These are phyloP conservation scores for Candida ipomoeae DNA, from an alignment of 805 yeast genomes.

Conservation along the genomic window DNA sequence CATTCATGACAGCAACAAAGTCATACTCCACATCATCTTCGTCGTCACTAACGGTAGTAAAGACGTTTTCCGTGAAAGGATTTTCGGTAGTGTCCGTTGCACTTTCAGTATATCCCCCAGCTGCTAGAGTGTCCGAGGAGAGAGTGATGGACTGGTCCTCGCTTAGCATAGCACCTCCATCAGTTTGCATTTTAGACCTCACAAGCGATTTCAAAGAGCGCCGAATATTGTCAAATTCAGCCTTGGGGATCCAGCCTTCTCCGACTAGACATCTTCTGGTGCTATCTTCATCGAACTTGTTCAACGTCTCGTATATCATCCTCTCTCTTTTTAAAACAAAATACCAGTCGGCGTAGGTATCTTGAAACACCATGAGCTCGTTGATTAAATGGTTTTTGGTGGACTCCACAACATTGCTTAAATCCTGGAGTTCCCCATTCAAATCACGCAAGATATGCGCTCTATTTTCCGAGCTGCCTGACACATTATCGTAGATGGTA, in stretches of 20 bases:
- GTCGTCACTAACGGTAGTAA: constrained; percentile 14
- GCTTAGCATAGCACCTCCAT: constrained; percentile 3
- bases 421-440: constrained; percentile 30
- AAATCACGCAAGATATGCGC: constrained; percentile 26
- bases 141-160: constrained; percentile 12
- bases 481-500: constrained; percentile 31
- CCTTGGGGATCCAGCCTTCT: constrained; percentile 71
- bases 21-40: constrained; percentile 16
- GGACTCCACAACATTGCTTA: constrained; percentile 28
- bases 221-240: constrained; percentile 39
- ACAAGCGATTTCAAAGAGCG: constrained; percentile 42
- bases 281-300: constrained; percentile 64
- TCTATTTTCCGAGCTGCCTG: constrained; percentile 27
- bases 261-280: constrained; percentile 63
- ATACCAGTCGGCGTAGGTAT: constrained; percentile 28
- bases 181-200: constrained; percentile 26
- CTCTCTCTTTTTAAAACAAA: constrained; percentile 49
- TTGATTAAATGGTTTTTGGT: constrained; percentile 36
- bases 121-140: constrained; percentile 15
- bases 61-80: constrained; percentile 5
- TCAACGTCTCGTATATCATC: constrained; percentile 54
- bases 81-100: constrained; percentile 7
- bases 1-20: constrained; percentile 45
- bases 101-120: constrained; percentile 8
- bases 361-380: constrained; percentile 36